Percentiles rank a stretch among this genome's conserved stretches.
Evolutionary conservation across 1,284 basidiomycete species (phyloP).

Genomic region (Heliocybe sulcata): DNA sequence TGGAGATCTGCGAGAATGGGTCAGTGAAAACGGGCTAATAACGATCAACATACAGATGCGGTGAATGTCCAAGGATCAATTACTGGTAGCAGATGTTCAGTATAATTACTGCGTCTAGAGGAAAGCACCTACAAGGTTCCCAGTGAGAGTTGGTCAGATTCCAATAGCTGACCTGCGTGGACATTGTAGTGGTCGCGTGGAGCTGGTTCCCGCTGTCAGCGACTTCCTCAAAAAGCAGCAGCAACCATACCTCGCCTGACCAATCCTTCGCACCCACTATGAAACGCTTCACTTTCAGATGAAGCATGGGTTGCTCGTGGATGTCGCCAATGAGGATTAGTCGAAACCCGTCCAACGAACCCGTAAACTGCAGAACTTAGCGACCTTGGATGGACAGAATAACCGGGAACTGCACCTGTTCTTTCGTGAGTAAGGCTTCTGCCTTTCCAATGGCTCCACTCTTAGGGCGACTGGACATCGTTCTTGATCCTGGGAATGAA

Average conservation of each 20-base stretch:
- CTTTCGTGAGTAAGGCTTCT: conserved; percentile 69
- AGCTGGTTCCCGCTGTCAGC: conserved; percentile 39
- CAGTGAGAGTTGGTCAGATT: conserved; percentile 98
- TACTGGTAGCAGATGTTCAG: conserved; percentile 34
- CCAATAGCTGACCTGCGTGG: conserved; percentile 89
- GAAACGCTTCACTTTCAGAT: conserved; percentile 85
- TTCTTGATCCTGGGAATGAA: background rate
- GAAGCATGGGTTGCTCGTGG: conserved; percentile 92
- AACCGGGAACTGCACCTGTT: conserved; percentile 46
- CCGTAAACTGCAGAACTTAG: conserved; percentile 47
- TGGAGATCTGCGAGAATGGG: conserved; percentile 35
- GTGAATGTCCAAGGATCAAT: conserved; percentile 97
- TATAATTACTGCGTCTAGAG: background rate
- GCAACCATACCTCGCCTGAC: conserved; percentile 73
- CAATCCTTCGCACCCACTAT: conserved; percentile 85
- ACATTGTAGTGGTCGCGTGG: conserved; percentile 74
- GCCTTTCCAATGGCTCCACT: conserved; percentile 35
- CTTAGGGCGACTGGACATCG: background rate
- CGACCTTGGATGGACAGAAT: background rate
- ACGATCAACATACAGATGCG: conserved; percentile 43
- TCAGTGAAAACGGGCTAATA: background rate
- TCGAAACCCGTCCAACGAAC: conserved; percentile 85
- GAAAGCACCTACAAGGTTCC: conserved; percentile 73
- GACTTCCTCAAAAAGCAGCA: background rate
- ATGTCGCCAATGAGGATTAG: conserved; percentile 92